Conservation (phyloP, 306 rosid species). For the Quercus variabilis region DNA sequence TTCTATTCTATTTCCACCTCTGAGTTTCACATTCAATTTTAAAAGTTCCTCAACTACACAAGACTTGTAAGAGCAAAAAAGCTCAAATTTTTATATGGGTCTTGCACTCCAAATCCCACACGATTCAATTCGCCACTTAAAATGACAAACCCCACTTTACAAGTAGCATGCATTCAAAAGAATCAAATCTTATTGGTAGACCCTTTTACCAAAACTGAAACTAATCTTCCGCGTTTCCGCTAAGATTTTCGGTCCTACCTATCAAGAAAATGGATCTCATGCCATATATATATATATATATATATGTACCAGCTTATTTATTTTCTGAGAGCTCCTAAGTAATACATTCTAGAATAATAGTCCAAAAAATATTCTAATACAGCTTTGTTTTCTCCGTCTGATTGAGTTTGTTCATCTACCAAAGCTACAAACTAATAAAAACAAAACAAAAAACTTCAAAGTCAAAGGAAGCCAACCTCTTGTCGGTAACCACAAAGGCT, state of each 20-base stretch:
- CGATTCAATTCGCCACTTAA: slow-evolving; percentile 10
- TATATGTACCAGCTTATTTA: not conserved
- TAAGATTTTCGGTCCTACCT: slow-evolving; percentile 27
- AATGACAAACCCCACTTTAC: slow-evolving; percentile 20
- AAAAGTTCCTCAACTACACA: not conserved
- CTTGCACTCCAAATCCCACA: slow-evolving; percentile 10
- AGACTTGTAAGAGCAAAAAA: slow-evolving; percentile 21
- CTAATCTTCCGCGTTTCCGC: slow-evolving; percentile 16
- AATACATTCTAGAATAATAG: slow-evolving; percentile 22
- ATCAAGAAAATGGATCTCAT: slow-evolving; percentile 4
- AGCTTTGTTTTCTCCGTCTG: slow-evolving; percentile 64
- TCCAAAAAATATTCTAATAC: slow-evolving; percentile 7
- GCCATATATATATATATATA: not conserved
- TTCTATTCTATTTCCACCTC: not conserved
- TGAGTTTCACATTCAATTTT: not conserved
- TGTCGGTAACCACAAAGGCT: slow-evolving; percentile 40
- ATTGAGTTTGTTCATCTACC: slow-evolving; percentile 68
- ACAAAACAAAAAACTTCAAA: slow-evolving; percentile 2
- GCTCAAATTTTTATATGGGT: slow-evolving; percentile 12
- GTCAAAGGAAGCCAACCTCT: slow-evolving; percentile 30
- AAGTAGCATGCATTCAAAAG: slow-evolving; percentile 8
- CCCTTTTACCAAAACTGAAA: slow-evolving; percentile 27
- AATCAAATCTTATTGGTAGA: slow-evolving; percentile 44
- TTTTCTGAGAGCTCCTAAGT: slow-evolving; percentile 3
- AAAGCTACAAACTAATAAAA: slow-evolving; percentile 29